Base-by-base conservation (phyloP, 306 rosid genomes). In the Heteromeles arbutifolia region DNA sequence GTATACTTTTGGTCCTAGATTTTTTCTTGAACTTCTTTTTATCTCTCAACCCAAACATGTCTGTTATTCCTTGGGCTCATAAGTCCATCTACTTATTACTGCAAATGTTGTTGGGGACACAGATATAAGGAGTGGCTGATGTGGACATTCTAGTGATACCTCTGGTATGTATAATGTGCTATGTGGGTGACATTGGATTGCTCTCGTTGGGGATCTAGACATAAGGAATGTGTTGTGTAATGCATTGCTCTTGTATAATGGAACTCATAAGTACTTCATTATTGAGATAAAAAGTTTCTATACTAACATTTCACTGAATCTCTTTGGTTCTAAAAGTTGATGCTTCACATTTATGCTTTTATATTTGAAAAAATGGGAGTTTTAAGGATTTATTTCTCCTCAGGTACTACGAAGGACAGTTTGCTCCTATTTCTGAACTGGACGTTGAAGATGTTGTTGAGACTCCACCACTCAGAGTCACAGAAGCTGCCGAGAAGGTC, bases 361-460 rank as follows among this genome's bases (percentile, higher is more conserved):
- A 24, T 28, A 57, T 34, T 31, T 31, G 14, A 19, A 5, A 54
- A 7, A 12, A 29, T 63, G 22, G 4, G 52, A 4, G 53, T 8
- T 6, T 31, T 72, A 15, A 39, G 17, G 37, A 4, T 70, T 62
- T 65, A 29, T 25, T 78, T 77, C 34, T 41, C 62, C 77, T 72
- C 92, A 95, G 98, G 86, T 95, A 95, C 87, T 95, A 82, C 74
- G 97, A 89, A 89, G 98, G 98, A 69, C 93, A 89, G 74, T 87
- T 95, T 61, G 84, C 93, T 54, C 80, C 96, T 67, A 87, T 95
- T 59, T 89, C 97, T 74, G 97, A 95, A 81, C 80, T 68, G 70
- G 96, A 90, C 72, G 80, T 82, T 50, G 88, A 87, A 74, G 83
- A 84, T 77, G 83, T 54, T 58, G 86, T 67, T 70, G 85, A 87